phyloP scores from a whole-genome alignment of 257 asterid species.

The Gentiana straminea region DNA sequence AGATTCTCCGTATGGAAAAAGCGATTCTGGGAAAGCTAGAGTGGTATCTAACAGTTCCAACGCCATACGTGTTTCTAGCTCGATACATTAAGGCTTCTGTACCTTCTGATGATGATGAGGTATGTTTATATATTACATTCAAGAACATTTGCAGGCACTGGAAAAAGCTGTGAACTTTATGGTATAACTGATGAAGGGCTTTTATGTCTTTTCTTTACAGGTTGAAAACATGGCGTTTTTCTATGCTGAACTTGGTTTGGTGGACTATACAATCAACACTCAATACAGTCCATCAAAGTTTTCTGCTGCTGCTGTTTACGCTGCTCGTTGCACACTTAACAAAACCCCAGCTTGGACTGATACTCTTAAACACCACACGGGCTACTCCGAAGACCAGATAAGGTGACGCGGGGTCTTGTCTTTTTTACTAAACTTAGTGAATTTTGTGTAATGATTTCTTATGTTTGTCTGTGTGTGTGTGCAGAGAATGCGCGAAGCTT shows the following conservation, averaged over 20 bases:
- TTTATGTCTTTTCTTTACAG: conserved; percentile 15
- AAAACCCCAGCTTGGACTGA: conserved; percentile 54
- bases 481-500: conserved; percentile 55
- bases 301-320: conserved; percentile 77
- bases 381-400: conserved; percentile 49
- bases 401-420: conserved; percentile 19
- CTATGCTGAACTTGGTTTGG: conserved; percentile 65
- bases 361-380: conserved; percentile 63
- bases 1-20: conserved; percentile 28
- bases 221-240: conserved; percentile 62
- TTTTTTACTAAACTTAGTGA: not conserved
- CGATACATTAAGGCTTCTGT: conserved; percentile 28
- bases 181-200: conserved; percentile 1
- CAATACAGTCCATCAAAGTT: conserved; percentile 44
- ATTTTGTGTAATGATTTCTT: not conserved
- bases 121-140: not conserved
- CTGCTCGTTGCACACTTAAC: conserved; percentile 59
- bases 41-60: conserved; percentile 40
- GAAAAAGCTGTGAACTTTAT: not conserved
- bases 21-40: conserved; percentile 28
- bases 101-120: conserved; percentile 18
- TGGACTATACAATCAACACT: conserved; percentile 36
- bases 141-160: not conserved
- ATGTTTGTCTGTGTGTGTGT: not conserved
- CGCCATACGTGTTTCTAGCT: conserved; percentile 30